Conservation (phyloP, 106 monocot species). For the Triglochin maritima region DNA sequence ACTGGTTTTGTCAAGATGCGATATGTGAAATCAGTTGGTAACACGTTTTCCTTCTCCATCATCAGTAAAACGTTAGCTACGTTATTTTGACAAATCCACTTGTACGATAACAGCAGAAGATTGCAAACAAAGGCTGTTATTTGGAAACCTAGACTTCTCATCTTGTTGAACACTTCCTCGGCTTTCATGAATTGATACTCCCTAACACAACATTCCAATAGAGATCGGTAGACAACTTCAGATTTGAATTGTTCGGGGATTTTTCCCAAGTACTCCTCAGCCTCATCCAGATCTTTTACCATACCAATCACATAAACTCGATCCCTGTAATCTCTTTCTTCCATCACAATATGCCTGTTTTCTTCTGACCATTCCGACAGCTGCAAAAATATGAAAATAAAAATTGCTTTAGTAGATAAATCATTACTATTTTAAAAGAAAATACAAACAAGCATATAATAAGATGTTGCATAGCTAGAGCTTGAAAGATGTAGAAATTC, state of each 20-base stretch:
- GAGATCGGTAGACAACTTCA: conserved; percentile 54
- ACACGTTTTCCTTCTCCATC: conserved; percentile 66
- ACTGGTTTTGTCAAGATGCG: conserved; percentile 50
- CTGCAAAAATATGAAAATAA: not conserved
- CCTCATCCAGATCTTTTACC: conserved; percentile 42
- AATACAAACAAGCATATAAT: too few species aligned
- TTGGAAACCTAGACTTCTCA: conserved; percentile 45
- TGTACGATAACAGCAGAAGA: conserved; percentile 54
- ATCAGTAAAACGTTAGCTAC: conserved; percentile 43
- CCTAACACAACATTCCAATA: conserved; percentile 48
- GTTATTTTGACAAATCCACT: conserved; percentile 39
- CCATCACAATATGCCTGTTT: conserved; percentile 30
- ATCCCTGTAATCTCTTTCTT: conserved; percentile 51
- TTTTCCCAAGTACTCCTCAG: conserved; percentile 45
- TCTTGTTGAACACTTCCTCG: conserved; percentile 62
- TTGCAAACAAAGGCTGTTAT: conserved; percentile 49
- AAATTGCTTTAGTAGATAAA: too few species aligned
- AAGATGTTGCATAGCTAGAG: too few species aligned
- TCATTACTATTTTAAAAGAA: too few species aligned
- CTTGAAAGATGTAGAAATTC: too few species aligned
- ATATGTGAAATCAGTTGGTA: conserved; percentile 56
- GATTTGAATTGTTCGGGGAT: conserved; percentile 49
- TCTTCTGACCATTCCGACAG: conserved; percentile 56
- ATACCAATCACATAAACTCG: conserved; percentile 61
- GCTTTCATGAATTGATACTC: conserved; percentile 42